Conservation (phyloP, 2,329 filamentous ascomycete genomes). For the Pseudocercospora ulei region DNA sequence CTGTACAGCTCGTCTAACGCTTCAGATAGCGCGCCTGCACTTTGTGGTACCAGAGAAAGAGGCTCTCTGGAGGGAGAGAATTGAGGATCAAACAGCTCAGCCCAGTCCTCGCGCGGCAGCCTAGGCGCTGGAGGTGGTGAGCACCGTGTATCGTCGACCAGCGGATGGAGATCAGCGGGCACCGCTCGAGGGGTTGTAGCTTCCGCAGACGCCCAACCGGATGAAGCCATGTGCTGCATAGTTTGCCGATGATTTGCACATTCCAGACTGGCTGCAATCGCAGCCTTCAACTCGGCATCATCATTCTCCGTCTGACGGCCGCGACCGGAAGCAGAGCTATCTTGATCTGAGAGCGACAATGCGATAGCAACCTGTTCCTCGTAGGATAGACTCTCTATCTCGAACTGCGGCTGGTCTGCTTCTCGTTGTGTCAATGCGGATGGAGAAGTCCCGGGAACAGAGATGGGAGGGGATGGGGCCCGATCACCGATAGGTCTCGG, state of each 20-base stretch:
- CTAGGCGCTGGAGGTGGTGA: slow-evolving; percentile 18
- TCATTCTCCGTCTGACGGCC: slow-evolving; percentile 24
- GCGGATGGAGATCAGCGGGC: slow-evolving; percentile 16
- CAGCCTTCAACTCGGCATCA: slow-evolving; percentile 29
- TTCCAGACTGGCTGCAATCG: slow-evolving; percentile 32
- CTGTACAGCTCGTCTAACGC: slow-evolving; percentile 30
- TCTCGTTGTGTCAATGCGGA: slow-evolving; percentile 8
- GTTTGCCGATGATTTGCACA: slow-evolving; percentile 27
- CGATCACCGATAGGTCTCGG: slow-evolving; percentile 10
- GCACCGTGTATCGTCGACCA: slow-evolving; percentile 28
- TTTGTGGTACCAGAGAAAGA: slow-evolving; percentile 8
- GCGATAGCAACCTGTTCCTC: slow-evolving; percentile 35
- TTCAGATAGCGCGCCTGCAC: slow-evolving; percentile 15
- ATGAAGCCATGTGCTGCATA: slow-evolving; percentile 20
- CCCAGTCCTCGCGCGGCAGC: slow-evolving; percentile 18
- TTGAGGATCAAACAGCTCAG: slow-evolving; percentile 20
- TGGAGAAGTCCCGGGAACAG: slow-evolving; percentile 21
- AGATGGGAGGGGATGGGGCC: slow-evolving; percentile 20
- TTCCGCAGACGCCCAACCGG: slow-evolving; percentile 16
- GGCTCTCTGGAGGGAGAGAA: slow-evolving; percentile 14
- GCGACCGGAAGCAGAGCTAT: slow-evolving; percentile 24
- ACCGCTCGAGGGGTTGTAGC: slow-evolving; percentile 16
- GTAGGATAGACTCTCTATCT: slow-evolving; percentile 28
- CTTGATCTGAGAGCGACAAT: slow-evolving; percentile 33
- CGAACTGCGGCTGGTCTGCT: slow-evolving; percentile 15